Conservation (phyloP, 1,284 basidiomycete genomes). For the Mycocalia duriaeana region DNA sequence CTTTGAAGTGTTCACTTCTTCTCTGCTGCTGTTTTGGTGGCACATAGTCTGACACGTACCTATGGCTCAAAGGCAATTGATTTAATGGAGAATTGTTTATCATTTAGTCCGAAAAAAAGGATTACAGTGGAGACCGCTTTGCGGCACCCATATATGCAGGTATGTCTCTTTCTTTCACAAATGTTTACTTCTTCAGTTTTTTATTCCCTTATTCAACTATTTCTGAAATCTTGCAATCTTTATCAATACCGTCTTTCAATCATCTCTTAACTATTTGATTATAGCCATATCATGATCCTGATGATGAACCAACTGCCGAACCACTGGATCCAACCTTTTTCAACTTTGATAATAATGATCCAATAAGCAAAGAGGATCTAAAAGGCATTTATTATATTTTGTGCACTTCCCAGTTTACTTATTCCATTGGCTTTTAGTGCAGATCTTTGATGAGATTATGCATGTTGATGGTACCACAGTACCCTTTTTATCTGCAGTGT, state of each 20-base stretch:
- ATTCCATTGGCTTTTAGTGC: constrained; percentile 21
- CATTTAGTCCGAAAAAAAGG: constrained; percentile 89
- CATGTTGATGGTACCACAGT: constrained; percentile 11
- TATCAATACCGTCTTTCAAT: too few species aligned
- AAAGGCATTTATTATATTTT: constrained; percentile 44
- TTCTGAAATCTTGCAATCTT: not conserved
- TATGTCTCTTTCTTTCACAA: constrained; percentile 11
- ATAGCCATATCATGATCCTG: constrained; percentile 84
- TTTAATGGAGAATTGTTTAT: constrained; percentile 83
- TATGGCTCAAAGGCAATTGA: constrained; percentile 61
- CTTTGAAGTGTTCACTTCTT: too few species aligned
- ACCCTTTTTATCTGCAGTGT: constrained; percentile 11
- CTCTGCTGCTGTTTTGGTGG: not conserved
- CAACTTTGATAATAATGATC: constrained; percentile 76
- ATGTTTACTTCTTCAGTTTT: not conserved
- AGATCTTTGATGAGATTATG: constrained; percentile 46
- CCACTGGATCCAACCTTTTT: constrained; percentile 86
- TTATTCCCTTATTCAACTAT: constrained; percentile 4
- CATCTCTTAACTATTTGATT: too few species aligned
- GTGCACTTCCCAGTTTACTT: constrained; percentile 1
- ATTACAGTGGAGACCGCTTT: constrained; percentile 90
- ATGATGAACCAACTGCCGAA: constrained; percentile 80
- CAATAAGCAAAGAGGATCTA: constrained; percentile 63
- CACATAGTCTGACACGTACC: not conserved
- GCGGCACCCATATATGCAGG: constrained; percentile 88